Base-by-base conservation (phyloP, 768 basidiomycete species). In the Calvatia gigantea region DNA sequence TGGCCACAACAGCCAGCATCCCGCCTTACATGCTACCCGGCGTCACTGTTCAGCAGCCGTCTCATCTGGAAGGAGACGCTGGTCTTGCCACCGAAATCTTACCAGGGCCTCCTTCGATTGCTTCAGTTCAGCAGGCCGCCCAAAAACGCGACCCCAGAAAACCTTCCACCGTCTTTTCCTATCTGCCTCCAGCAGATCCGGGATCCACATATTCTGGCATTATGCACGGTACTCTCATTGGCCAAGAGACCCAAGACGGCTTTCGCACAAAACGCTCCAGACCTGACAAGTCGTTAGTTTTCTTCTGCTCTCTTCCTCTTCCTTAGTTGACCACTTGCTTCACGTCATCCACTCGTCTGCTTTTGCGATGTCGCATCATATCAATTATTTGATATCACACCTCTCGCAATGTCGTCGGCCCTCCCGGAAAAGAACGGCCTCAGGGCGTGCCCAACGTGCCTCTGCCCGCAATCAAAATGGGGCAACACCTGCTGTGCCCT, bases 51-150 rank as follows among this genome's bases (percentile, higher is more conserved):
- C 74, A 82, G 65, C 91, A 90, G 67, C 90, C 89, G 63, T 74
- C 85, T 63, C 87, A 91, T 72, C 82, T 91, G 54, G 90, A 91
- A 69, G 86, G 89, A 62, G 89, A 94, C 77, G 73, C 87, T 54
- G 78, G 81, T 60, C 80, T 92, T 64, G 91, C 92, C 59, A 94
- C 91, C 58, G 91, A 93, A 80, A 87, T 94, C 74, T 81, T 94
- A 64, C 91, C 91, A 66, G 91, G 90, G 23, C 91, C 91, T 57
- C 91, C 91, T 50, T 83, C 90, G 61, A 70, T 91, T 59, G 74
- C 78, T 61, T 83, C 87, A 63, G 73, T 84, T 56, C 86, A 86
- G 71, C 87, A 89, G 73, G 73, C 81, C 64, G 75, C 81, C 52
- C 78, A 84, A 66, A 89, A 86, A 75, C 85, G 87, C 67, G 90